Conservation (phyloP, 2,329 filamentous ascomycete genomes). For the Paecilomyces sp. region DNA sequence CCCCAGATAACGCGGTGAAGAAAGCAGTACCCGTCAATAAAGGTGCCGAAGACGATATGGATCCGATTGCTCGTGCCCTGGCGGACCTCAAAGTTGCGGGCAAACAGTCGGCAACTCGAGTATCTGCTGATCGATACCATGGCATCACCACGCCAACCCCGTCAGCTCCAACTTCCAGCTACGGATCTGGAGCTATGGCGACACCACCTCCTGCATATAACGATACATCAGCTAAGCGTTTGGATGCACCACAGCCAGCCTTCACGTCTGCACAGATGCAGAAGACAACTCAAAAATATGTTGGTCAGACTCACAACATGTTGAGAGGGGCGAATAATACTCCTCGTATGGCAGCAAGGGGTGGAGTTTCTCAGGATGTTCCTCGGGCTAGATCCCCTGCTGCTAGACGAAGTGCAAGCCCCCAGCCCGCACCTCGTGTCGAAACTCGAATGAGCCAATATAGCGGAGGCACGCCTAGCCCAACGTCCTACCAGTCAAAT, state of each 20-base stretch:
- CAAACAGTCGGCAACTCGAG: constrained; percentile 73
- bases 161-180: constrained; percentile 31
- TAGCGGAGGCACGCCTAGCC: constrained; percentile 36
- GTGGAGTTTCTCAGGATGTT: constrained; percentile 15
- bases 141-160: constrained; percentile 79
- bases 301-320: constrained; percentile 73
- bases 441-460: constrained; percentile 32
- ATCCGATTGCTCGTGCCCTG: constrained; percentile 86
- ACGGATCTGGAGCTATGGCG: constrained; percentile 23
- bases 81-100: constrained; percentile 84
- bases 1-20: constrained; percentile 56
- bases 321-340: constrained; percentile 42
- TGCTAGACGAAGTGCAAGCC: constrained; percentile 30
- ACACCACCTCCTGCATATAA: constrained; percentile 88
- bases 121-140: constrained; percentile 93
- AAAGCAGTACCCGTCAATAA: constrained; percentile 30
- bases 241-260: constrained; percentile 84
- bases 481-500: constrained; percentile 38
- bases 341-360: constrained; percentile 4
- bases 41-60: constrained; percentile 54
- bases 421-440: constrained; percentile 19
- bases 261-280: constrained; percentile 95
- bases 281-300: constrained; percentile 83
- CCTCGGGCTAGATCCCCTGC: constrained; percentile 27
- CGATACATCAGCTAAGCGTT: constrained; percentile 61